Conservation (phyloP, 1,139 yeast genomes). For the Fermentozyma sake region DNA sequence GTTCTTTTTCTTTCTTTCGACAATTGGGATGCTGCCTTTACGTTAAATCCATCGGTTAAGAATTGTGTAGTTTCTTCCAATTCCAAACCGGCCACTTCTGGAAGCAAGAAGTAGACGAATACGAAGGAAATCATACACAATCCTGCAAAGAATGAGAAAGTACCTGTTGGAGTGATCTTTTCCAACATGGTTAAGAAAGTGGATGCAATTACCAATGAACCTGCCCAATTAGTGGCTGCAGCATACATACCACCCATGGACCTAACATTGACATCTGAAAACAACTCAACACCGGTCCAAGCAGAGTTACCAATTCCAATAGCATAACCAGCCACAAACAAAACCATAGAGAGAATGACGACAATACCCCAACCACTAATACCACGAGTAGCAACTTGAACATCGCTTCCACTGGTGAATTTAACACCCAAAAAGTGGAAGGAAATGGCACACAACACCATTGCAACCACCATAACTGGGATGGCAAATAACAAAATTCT, state of each 20-base stretch:
- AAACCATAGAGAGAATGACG: conserved; percentile 78
- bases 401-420: conserved; percentile 43
- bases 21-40: conserved; percentile 61
- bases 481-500: conserved; percentile 66
- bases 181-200: conserved; percentile 92
- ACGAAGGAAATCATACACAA: conserved; percentile 67
- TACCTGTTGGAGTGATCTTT: conserved; percentile 90
- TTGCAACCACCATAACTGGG: conserved; percentile 76
- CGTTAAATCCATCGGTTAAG: conserved; percentile 78
- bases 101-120: conserved; percentile 78
- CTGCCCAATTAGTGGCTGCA: conserved; percentile 95
- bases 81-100: conserved; percentile 87
- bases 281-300: conserved; percentile 95
- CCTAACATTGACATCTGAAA: conserved; percentile 84
- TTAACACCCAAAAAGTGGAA: conserved; percentile 73
- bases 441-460: conserved; percentile 78
- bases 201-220: conserved; percentile 84
- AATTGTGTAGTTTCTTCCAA: conserved; percentile 86
- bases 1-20: conserved; percentile 47
- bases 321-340: conserved; percentile 85
- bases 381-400: conserved; percentile 38
- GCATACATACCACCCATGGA: conserved; percentile 90
- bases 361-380: conserved; percentile 83
- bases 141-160: conserved; percentile 86
- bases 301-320: conserved; percentile 96